Evolutionary conservation across 2,329 filamentous ascomycete species (phyloP).

Genomic region (Fusarium sp.): DNA sequence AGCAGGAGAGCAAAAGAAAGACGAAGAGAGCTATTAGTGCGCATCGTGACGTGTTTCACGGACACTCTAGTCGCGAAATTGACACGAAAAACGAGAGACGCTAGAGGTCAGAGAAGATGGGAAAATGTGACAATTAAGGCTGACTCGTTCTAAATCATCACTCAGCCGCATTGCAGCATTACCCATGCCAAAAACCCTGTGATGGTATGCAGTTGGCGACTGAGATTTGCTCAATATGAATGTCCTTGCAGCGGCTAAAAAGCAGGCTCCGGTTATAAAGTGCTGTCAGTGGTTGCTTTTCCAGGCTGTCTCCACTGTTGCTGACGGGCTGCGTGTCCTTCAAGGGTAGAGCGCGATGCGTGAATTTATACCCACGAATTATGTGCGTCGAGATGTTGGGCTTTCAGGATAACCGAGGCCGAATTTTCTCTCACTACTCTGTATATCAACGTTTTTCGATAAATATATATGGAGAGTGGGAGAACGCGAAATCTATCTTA

Average conservation of each 20-base stretch:
- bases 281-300: background rate
- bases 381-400: background rate
- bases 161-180: background rate
- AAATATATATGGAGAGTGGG: too few species aligned
- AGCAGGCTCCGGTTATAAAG: background rate
- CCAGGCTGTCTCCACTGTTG: background rate
- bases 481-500: background rate
- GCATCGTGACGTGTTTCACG: background rate
- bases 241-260: background rate
- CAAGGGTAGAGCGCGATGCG: background rate
- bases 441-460: too few species aligned
- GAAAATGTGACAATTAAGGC: background rate
- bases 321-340: background rate
- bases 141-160: background rate
- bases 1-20: background rate
- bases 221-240: background rate
- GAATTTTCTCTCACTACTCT: background rate
- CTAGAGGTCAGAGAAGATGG: background rate
- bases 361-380: background rate
- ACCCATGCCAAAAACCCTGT: background rate
- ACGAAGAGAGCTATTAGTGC: background rate
- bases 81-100: background rate
- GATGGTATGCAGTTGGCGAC: background rate
- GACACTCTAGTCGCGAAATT: background rate
- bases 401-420: background rate